Base-by-base conservation (phyloP, 768 basidiomycete genomes). In the Phylloporus rhodoxanthus region DNA sequence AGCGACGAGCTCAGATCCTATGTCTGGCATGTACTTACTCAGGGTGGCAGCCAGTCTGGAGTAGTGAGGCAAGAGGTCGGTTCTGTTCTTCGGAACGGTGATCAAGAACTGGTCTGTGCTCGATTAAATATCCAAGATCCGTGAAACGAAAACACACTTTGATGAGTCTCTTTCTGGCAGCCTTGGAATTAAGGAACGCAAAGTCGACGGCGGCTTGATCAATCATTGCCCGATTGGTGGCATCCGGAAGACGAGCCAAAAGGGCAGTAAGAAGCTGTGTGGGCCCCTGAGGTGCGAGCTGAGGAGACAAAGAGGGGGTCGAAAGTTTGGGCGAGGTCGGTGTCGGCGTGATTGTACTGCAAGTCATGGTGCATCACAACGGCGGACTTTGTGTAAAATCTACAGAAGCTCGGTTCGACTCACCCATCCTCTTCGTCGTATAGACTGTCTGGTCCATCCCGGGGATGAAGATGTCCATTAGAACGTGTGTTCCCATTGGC, bases 181-280 rank as follows among this genome's bases (percentile, higher is more conserved):
- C 92, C 66, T 98, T 98, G 37, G 92, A 94, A 63, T 98, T 99
- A 50, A 99, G 73, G 61, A 94, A 91, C 0, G 92, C 91, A 66
- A 99, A 99, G 54, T 99, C 95, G 33, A 97, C 81, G 0, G 93
- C 93, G 25, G 87, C 85, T 68, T 95, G 91, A 64, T 99, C 96
- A 50, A 98, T 88, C 52, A 91, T 67, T 2, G 80, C 77, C 14
- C 90, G 81, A 61, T 92, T 97, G 11, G 89, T 94, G n/a, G 90
- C 88, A 65, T 99, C 95, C 0, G 95, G 89, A 10, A 99, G 75
- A 25, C 93, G 87, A 29, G 87, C 84, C 33, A 99, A 82, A 17
- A 99, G 74, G 10, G 91, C 88, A 4, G 89, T 92, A 41, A 99
- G 78, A 33, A 97, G 78, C 53, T 97, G 93, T 0, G 92, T 91